Percentiles rank a stretch among this genome's conserved stretches.
Conservation (phyloP, 1,284 basidiomycete species). For the Sparassis latifolia region DNA sequence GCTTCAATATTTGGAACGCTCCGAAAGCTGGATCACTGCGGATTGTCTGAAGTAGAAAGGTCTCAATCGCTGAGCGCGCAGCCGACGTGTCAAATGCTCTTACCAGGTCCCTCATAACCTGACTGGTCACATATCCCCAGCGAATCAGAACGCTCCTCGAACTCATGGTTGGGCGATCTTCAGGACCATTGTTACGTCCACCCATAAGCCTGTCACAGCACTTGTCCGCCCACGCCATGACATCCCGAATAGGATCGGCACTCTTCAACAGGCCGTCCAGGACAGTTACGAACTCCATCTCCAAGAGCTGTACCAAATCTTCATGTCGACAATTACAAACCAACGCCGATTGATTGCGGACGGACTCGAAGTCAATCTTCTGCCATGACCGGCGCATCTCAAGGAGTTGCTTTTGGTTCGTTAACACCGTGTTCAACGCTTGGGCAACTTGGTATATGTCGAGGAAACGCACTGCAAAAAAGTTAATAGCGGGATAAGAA, state of each 20-base stretch:
- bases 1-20: constrained; percentile 84
- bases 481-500: neutral
- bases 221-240: constrained; percentile 86
- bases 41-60: constrained; percentile 52
- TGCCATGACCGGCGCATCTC: constrained; percentile 85
- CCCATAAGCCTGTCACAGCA: constrained; percentile 81
- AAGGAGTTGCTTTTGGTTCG: constrained; percentile 74
- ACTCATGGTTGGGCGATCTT: constrained; percentile 77
- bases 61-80: no score
- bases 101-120: constrained; percentile 83
- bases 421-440: constrained; percentile 77
- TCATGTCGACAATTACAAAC: constrained; percentile 89
- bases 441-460: constrained; percentile 88
- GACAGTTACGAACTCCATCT: constrained; percentile 77
- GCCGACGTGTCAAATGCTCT: constrained; percentile 20
- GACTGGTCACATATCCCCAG: constrained; percentile 87
- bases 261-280: constrained; percentile 68
- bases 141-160: constrained; percentile 80
- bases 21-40: constrained; percentile 85
- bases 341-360: constrained; percentile 83
- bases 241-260: constrained; percentile 75
- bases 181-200: constrained; percentile 46
- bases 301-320: constrained; percentile 75
- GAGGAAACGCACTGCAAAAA: constrained; percentile 67
- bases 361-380: constrained; percentile 83